Evolutionary conservation across 345 rosid species (phyloP).

Genomic region (Rhodamnia argentea): DNA sequence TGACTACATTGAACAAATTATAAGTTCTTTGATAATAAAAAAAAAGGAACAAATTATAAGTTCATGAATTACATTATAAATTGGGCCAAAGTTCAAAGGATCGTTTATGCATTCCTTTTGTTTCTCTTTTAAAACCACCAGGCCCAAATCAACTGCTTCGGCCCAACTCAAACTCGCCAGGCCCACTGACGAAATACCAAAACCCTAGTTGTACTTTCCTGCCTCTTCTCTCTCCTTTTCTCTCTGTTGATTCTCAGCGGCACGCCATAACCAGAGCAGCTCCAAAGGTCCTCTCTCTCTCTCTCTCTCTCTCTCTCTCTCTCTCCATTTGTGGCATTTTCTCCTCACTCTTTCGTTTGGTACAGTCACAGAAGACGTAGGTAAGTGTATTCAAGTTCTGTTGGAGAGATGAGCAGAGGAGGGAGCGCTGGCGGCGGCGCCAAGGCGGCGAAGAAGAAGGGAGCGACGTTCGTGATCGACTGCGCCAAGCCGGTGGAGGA

Average conservation of each 20-base stretch:
- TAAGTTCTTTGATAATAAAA: too few species aligned
- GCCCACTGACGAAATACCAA: not conserved
- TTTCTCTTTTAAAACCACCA: not conserved
- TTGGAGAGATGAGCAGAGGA: conserved; percentile 16
- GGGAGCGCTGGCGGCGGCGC: conserved; percentile 5
- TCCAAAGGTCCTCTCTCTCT: not conserved
- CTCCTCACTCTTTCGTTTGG: not conserved
- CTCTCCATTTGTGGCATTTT: not conserved
- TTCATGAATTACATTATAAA: too few species aligned
- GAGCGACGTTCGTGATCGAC: conserved; percentile 30
- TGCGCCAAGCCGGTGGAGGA: conserved; percentile 39
- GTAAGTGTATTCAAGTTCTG: not conserved
- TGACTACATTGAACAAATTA: too few species aligned
- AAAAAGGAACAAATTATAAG: too few species aligned
- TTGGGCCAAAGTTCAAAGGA: too few species aligned
- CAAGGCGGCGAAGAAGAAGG: conserved; percentile 36
- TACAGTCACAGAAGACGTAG: not conserved
- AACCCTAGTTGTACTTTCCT: conserved; percentile 2
- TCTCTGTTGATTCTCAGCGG: not conserved
- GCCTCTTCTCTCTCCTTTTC: not conserved
- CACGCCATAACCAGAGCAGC: conserved; percentile 1
- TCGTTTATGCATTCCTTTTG: too few species aligned
- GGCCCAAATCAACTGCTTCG: not conserved
- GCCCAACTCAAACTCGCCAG: not conserved
- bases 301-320: not conserved